Conservation (phyloP, 768 basidiomycete species). For the Tylopilus felleus region DNA sequence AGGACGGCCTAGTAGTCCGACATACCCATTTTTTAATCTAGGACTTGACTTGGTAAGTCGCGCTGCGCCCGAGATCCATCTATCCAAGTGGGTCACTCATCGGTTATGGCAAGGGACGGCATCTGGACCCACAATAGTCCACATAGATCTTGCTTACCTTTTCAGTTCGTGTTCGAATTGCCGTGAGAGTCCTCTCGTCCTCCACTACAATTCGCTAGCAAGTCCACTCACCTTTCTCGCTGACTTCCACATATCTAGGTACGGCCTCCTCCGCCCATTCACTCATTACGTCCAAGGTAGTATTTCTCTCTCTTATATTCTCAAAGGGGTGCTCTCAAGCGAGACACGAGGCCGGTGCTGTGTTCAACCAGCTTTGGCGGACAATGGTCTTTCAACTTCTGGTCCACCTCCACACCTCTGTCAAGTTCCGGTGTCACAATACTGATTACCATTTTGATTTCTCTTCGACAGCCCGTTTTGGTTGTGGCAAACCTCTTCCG, state of each 20-base stretch:
- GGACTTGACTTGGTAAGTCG: conserved; percentile 19
- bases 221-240: background rate
- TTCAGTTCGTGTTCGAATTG: conserved; percentile 39
- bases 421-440: conserved; percentile 5
- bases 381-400: conserved; percentile 26
- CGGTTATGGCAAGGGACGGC: conserved; percentile 35
- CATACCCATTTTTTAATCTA: conserved; percentile 6
- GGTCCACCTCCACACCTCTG: conserved; percentile 24
- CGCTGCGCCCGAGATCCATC: background rate
- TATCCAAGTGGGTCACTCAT: conserved; percentile 15
- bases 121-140: conserved; percentile 54
- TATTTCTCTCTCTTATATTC: conserved; percentile 20
- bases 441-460: conserved; percentile 19
- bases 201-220: background rate
- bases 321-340: conserved; percentile 11
- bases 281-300: conserved; percentile 57
- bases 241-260: conserved; percentile 38
- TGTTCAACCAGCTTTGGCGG: conserved; percentile 18
- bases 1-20: conserved; percentile 25
- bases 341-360: conserved; percentile 24
- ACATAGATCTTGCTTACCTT: conserved; percentile 42
- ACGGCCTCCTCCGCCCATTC: conserved; percentile 70
- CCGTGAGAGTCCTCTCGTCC: conserved; percentile 25
- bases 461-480: conserved; percentile 23
- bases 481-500: conserved; percentile 23